Conservation (phyloP, 805 yeast genomes). For the Nakazawaea peltata region DNA sequence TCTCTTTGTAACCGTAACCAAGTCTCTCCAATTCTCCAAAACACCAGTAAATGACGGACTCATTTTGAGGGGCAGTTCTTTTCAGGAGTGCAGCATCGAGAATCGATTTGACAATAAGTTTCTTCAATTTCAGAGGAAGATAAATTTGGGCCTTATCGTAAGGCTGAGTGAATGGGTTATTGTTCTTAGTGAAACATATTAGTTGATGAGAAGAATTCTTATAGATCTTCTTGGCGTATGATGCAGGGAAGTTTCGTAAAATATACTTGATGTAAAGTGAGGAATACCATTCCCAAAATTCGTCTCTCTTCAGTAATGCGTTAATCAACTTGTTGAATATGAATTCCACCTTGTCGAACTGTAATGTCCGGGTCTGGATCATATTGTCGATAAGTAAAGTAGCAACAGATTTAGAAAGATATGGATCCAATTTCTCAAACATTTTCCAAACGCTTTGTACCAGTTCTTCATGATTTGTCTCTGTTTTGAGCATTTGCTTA, state of each 20-base stretch:
- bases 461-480: slow-evolving; percentile 3
- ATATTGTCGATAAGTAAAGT: slow-evolving; percentile 21
- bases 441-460: slow-evolving; percentile 20
- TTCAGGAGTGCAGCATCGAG: slow-evolving; percentile 4
- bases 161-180: slow-evolving; percentile 22
- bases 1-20: slow-evolving; percentile 7
- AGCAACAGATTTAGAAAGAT: slow-evolving; percentile 18
- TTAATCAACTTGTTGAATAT: slow-evolving; percentile 15
- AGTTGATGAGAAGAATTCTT: slow-evolving; percentile 7
- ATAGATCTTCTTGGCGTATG: slow-evolving; percentile 17
- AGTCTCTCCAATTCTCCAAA: slow-evolving; percentile 5
- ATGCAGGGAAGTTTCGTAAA: slow-evolving; percentile 16
- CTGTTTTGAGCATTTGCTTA: slow-evolving; percentile 15
- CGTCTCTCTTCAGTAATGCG: slow-evolving; percentile 12
- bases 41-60: slow-evolving; percentile 6
- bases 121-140: slow-evolving; percentile 9
- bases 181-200: not conserved
- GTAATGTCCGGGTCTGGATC: slow-evolving; percentile 16
- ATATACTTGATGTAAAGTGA: slow-evolving; percentile 22
- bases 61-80: not conserved
- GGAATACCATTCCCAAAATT: slow-evolving; percentile 21
- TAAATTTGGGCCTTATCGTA: slow-evolving; percentile 16
- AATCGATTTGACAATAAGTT: slow-evolving; percentile 7
- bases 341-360: slow-evolving; percentile 16
- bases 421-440: slow-evolving; percentile 13